Conservation (phyloP, 495 filamentous ascomycete genomes). For the Daldinia grandis region DNA sequence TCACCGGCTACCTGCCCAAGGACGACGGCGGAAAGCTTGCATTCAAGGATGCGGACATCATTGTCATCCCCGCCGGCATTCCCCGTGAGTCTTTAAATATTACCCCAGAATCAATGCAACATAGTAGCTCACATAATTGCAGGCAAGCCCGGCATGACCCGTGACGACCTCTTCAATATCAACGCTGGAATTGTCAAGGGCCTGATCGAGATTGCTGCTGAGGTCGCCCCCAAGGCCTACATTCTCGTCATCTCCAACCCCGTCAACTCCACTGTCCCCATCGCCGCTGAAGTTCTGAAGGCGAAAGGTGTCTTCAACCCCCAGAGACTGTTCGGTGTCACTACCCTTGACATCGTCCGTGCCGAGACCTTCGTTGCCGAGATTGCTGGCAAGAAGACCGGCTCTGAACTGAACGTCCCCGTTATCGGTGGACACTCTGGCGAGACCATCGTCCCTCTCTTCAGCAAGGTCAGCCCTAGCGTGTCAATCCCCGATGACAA, state of each 20-base stretch:
- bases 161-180: constrained; percentile 99
- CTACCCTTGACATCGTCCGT: constrained; percentile 96
- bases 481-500: constrained; percentile 86
- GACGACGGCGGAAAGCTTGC: constrained; percentile 90
- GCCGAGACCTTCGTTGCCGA: constrained; percentile 95
- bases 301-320: constrained; percentile 90
- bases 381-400: constrained; percentile 81
- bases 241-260: constrained; percentile 98
- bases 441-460: constrained; percentile 96
- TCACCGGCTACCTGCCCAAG: constrained; percentile 86
- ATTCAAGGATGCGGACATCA: constrained; percentile 89
- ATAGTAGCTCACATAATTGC: constrained; percentile 26
- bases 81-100: constrained; percentile 72
- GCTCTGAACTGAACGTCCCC: constrained; percentile 81
- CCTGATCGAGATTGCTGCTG: constrained; percentile 83
- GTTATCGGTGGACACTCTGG: constrained; percentile 98
- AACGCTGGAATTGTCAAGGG: constrained; percentile 94
- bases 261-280: constrained; percentile 98
- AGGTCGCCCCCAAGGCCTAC: constrained; percentile 88
- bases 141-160: constrained; percentile 99
- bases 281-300: constrained; percentile 96
- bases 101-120: not conserved
- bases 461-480: constrained; percentile 84
- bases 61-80: constrained; percentile 97
- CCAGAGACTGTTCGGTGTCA: constrained; percentile 95